These are phyloP conservation scores for Obba rivulosa DNA, from an alignment of 768 basidiomycete genomes.

Conservation along the genomic window DNA sequence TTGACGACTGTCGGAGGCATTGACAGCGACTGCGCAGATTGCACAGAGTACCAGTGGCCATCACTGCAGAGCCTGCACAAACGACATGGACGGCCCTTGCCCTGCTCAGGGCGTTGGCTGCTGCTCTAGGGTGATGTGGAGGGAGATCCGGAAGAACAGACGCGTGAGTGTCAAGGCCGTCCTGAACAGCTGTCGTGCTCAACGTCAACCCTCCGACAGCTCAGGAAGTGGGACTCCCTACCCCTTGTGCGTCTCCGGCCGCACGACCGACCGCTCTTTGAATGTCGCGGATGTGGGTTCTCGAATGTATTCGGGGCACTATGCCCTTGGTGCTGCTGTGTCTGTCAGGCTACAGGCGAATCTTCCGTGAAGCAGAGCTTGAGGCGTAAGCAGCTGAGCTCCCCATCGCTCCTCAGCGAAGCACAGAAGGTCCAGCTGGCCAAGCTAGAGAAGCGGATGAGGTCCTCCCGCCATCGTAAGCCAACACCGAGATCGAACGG, in stretches of 20 bases:
- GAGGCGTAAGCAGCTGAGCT: conserved; percentile 16
- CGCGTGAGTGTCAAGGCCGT: conserved; percentile 9
- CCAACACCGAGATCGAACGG: no score
- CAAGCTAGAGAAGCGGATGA: conserved; percentile 7
- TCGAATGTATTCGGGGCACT: conserved; percentile 14
- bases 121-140: conserved; percentile 10
- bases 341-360: conserved; percentile 10
- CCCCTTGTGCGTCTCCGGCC: conserved; percentile 19
- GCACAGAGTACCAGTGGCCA: no score
- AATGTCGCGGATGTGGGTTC: conserved; percentile 16
- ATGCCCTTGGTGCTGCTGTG: conserved; percentile 20
- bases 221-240: conserved; percentile 20
- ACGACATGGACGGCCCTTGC: no score
- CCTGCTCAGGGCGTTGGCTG: no score
- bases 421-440: conserved; percentile 23
- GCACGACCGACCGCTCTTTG: conserved; percentile 16
- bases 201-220: conserved; percentile 8
- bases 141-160: conserved; percentile 13
- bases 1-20: no score
- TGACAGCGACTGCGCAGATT: no score
- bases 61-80: no score
- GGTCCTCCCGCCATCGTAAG: no score
- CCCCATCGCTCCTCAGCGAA: conserved; percentile 20
- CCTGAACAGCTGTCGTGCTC: neutral
- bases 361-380: neutral